Evolutionary conservation across 768 basidiomycete species (phyloP), one percentile per base, ranked within the genome.

Genomic region (Kwoniella dejecticola): DNA sequence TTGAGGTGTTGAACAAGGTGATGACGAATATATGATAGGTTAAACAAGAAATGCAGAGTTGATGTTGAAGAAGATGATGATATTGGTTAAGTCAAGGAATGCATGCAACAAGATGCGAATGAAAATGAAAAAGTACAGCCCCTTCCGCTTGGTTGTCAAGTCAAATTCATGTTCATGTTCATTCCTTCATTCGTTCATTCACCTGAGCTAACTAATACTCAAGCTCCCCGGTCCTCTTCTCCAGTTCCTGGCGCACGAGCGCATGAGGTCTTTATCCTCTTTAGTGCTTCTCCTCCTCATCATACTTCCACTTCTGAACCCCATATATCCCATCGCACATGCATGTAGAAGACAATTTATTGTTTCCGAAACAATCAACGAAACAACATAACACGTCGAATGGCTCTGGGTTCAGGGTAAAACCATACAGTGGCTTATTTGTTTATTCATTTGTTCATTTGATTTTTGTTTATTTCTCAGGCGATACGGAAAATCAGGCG

Each of bases 101-200:
- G 24, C 24, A 42, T 12, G 15, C 23, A 36, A 36, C 33, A 36
- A 7, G 7, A 36, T 36, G 7, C 15, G 47, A 10, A 19, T 19
- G 31, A 21, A 50, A 50, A 31, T 27, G n/a, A 6, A 12, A 15
- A 27, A 30, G 29, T 44, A 36, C 54, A 56, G 54, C 54, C 54
- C 41, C 54, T 44, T 56, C 54, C 41, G 41, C 42, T 56, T n/a
- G n/a, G n/a, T n/a, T n/a, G 19, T 42, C 41, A 13, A 42, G 19
- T 5, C 11, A 8, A 7, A 5, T 13, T 13, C 11, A 6, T 6
- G 6, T 42, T 42, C 6, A 5, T 13, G 11, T 42, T 42, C 12
- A 12, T 11, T 42, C 19, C 41, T n/a, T 42, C 41, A 42, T 42
- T 42, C 17, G 11, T 42, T 42, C 41, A 5, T 42, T 8, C 8